These are phyloP conservation scores for Trichoderma sp. DNA, from an alignment of 2,329 filamentous ascomycete genomes.

Conservation along the genomic window DNA sequence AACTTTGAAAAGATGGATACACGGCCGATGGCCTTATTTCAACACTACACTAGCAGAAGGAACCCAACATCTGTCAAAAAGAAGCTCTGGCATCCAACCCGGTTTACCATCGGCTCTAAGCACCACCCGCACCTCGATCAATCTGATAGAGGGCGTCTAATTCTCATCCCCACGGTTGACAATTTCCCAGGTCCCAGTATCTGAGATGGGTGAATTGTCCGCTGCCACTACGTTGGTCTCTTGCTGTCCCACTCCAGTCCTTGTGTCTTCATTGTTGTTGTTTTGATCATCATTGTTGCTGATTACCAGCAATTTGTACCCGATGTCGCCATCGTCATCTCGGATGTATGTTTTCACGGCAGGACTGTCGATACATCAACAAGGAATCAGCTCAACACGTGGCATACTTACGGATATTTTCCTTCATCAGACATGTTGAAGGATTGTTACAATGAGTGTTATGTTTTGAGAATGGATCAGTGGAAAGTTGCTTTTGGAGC, in stretches of 20 bases:
- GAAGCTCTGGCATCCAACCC: not conserved
- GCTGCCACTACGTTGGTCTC: not conserved
- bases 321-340: not conserved
- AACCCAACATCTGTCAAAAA: not conserved
- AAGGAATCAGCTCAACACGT: not conserved
- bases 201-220: conserved; percentile 7
- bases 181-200: not conserved
- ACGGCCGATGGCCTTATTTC: not conserved
- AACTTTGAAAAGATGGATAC: not conserved
- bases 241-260: not conserved
- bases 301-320: not conserved
- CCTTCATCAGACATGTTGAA: conserved; percentile 7
- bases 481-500: not conserved
- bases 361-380: conserved; percentile 11
- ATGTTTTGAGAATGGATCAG: not conserved
- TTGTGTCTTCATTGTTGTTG: not conserved
- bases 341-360: conserved; percentile 5
- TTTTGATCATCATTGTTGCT: not conserved
- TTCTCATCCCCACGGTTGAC: not conserved
- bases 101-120: not conserved
- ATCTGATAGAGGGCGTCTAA: not conserved
- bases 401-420: conserved; percentile 8
- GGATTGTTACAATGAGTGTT: not conserved
- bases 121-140: not conserved
- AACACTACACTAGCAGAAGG: not conserved